Conservation (phyloP, 1,284 basidiomycete genomes). For the Cryptococcus floricola region DNA sequence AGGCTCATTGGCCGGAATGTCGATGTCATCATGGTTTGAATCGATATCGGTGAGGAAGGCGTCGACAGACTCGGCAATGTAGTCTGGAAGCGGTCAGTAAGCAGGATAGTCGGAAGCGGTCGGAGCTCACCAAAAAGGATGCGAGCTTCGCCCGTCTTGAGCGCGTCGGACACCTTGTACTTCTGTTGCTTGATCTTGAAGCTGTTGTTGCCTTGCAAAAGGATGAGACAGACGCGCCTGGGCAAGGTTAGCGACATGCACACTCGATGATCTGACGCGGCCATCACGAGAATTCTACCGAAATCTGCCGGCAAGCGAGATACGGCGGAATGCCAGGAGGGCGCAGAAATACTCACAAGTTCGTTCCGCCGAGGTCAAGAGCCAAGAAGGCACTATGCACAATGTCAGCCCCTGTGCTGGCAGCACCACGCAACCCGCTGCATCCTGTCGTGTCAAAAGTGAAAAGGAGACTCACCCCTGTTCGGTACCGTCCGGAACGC, state of each 20-base stretch:
- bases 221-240: slow-evolving; percentile 90
- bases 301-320: not conserved
- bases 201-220: slow-evolving; percentile 78
- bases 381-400: slow-evolving; percentile 69
- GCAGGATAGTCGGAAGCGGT: not conserved
- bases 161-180: slow-evolving; percentile 81
- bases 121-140: slow-evolving; percentile 68
- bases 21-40: slow-evolving; percentile 29
- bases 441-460: not conserved
- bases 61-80: slow-evolving; percentile 93
- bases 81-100: slow-evolving; percentile 58
- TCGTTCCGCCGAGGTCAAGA: slow-evolving; percentile 90
- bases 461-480: slow-evolving; percentile 65
- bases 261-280: too few relatives aligned
- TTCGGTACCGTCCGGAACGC: slow-evolving; percentile 84
- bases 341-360: slow-evolving; percentile 61
- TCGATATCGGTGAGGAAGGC: slow-evolving; percentile 77
- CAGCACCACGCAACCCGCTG: not conserved
- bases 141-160: slow-evolving; percentile 83
- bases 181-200: slow-evolving; percentile 89
- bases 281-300: too few relatives aligned
- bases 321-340: not conserved
- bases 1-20: slow-evolving; percentile 48
- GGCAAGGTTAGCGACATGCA: not conserved
- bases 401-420: not conserved